Conservation (phyloP, 2,329 filamentous ascomycete genomes). For the Cordyceps cicadae region DNA sequence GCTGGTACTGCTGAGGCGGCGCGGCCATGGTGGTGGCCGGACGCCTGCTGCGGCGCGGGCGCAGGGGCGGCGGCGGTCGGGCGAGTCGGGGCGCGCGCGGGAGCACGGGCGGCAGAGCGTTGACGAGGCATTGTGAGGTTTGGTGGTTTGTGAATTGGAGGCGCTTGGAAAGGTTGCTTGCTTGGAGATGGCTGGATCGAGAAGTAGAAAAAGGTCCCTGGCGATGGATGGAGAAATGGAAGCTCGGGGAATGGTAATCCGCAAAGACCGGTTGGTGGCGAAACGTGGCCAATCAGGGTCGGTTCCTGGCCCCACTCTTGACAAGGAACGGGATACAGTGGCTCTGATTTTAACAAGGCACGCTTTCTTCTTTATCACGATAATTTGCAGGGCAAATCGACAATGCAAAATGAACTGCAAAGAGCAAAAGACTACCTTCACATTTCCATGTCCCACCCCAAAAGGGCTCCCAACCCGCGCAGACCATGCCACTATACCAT, state of each 20-base stretch:
- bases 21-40: constrained; percentile 62
- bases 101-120: constrained; percentile 54
- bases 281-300: constrained; percentile 21
- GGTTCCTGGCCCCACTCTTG: constrained; percentile 5
- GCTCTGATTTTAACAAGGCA: not conserved
- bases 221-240: constrained; percentile 16
- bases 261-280: constrained; percentile 18
- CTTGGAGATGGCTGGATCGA: constrained; percentile 10
- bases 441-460: not conserved
- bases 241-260: constrained; percentile 22
- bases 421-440: not conserved
- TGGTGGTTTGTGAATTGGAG: constrained; percentile 9
- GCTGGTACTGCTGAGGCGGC: constrained; percentile 34
- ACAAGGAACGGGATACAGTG: not conserved
- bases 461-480: not conserved
- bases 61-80: constrained; percentile 55
- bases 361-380: not conserved
- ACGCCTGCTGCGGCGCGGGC: constrained; percentile 54
- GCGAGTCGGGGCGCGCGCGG: constrained; percentile 52
- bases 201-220: not conserved
- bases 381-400: not conserved
- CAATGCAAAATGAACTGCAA: not conserved
- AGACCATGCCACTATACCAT: not conserved
- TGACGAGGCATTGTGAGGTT: constrained; percentile 61
- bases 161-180: not conserved